Conservation (phyloP, 202 grass and related monocot species). For the Thinopyrum obtusiflorum region DNA sequence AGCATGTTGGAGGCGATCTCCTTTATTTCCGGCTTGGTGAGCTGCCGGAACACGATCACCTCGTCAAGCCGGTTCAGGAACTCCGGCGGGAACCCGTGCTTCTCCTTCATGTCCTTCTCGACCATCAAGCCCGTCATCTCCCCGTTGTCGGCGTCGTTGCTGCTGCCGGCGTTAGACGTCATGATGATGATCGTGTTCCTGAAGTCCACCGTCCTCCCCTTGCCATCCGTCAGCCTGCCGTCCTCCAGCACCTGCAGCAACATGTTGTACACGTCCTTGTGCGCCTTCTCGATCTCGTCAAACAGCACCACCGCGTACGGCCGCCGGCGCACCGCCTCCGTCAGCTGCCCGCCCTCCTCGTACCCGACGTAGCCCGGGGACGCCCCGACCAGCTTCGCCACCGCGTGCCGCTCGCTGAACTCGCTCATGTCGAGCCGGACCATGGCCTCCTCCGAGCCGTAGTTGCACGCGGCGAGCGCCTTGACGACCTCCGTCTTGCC, state of each 20-base stretch:
- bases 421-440: conserved; percentile 67
- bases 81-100: conserved; percentile 44
- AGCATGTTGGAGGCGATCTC: conserved; percentile 60
- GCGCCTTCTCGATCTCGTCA: conserved; percentile 10
- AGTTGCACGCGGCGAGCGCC: conserved; percentile 38
- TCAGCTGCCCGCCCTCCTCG: conserved; percentile 62
- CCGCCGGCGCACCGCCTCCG: conserved; percentile 59
- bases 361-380: conserved; percentile 57
- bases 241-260: conserved; percentile 74
- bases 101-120: conserved; percentile 51
- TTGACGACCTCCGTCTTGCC: conserved; percentile 76
- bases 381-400: conserved; percentile 49
- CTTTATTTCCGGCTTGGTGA: conserved; percentile 44
- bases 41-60: conserved; percentile 64
- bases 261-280: conserved; percentile 56
- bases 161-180: conserved; percentile 43
- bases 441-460: conserved; percentile 9
- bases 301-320: conserved; percentile 53
- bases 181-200: conserved; percentile 66
- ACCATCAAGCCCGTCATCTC: conserved; percentile 44
- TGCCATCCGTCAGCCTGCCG: conserved; percentile 54
- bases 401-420: conserved; percentile 51
- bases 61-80: conserved; percentile 70
- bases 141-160: conserved; percentile 30
- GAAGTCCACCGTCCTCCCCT: conserved; percentile 65